Evolutionary conservation across 768 basidiomycete genomes (phyloP), one percentile per base, ranked within the genome.

Genomic region (Phallus indusiatus): DNA sequence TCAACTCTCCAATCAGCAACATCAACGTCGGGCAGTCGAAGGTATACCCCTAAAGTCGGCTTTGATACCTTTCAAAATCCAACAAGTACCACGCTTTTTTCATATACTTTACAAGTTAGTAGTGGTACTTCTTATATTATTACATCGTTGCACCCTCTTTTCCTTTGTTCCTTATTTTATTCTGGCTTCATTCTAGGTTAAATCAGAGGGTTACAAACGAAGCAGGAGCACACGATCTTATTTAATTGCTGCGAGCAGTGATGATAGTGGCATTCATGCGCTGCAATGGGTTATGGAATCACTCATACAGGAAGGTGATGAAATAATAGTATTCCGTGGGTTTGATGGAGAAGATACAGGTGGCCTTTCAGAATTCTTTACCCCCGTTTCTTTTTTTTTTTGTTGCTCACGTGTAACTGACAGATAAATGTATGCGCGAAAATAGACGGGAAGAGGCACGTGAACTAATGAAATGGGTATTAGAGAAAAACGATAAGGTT

Each of bases 281-380:
- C 74, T 98, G 8, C 91, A 96, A 59, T 99, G 95, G 95, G 77
- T 83, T n/a, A 77, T 97, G 28, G 88, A 91, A 65, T 78, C 80
- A 35, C 77, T 99, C 11, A 83, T 86, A 8, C 86, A 90, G 70
- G 88, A 90, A 58, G 90, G 90, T 1, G 95, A 98, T 68, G 95
- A 98, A 72, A 74, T 98, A 20, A 84, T 99, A 59, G 87, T 97
- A 9, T 89, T 90, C 59, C 76, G 95, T 37, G 95, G 95, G 0
- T 81, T 95, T 14, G 93, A 95, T 62, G 81, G 88, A 61, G 94
- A 93, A 36, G 88, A 86, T 35, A 73, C 91, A 24, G 86, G 90
- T 91, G 62, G 35, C 21, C 12, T 10, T 47, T 58, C 17, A 21
- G 28, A 51, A 24, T 17, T 22, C 17, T 33, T 34, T 47, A n/a